These are phyloP conservation scores for Lathyrus tuberosus DNA, from an alignment of 306 rosid species.

Conservation along the genomic window DNA sequence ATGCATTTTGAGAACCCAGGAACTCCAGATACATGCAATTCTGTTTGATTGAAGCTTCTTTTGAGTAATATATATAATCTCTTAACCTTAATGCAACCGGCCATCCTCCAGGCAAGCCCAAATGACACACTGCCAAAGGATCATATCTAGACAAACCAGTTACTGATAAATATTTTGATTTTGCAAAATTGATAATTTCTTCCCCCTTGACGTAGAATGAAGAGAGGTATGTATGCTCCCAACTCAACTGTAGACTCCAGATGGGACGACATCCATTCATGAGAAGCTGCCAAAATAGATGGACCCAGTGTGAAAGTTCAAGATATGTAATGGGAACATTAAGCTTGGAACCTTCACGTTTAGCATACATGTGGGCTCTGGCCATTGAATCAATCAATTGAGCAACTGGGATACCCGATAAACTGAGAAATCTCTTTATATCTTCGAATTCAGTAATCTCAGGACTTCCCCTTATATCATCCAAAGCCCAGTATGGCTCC, in stretches of 20 bases:
- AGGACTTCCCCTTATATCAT: conserved; percentile 40
- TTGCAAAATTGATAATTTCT: conserved; percentile 53
- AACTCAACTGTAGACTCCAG: conserved; percentile 87
- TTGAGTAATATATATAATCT: conserved; percentile 64
- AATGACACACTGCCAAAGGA: conserved; percentile 36
- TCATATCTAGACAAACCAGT: conserved; percentile 45
- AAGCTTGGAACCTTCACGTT: conserved; percentile 56
- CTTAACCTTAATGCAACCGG: conserved; percentile 65
- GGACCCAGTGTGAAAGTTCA: conserved; percentile 93
- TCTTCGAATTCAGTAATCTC: conserved; percentile 60
- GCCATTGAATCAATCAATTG: conserved; percentile 76
- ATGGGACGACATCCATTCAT: conserved; percentile 64
- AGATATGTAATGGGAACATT: conserved; percentile 60
- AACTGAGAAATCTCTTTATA: conserved; percentile 64
- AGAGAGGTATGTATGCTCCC: conserved; percentile 85
- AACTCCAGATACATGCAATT: conserved; percentile 78
- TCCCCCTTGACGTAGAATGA: conserved; percentile 68
- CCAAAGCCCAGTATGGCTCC: conserved; percentile 75
- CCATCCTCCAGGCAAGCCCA: conserved; percentile 88
- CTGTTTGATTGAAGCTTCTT: conserved; percentile 64
- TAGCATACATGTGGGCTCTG: conserved; percentile 74
- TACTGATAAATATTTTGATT: conserved; percentile 47
- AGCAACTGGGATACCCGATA: conserved; percentile 67
- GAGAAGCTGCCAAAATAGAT: conserved; percentile 73
- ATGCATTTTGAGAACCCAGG: conserved; percentile 64